Conservation (phyloP, 2,329 filamentous ascomycete species). For the Botrytis porri region DNA sequence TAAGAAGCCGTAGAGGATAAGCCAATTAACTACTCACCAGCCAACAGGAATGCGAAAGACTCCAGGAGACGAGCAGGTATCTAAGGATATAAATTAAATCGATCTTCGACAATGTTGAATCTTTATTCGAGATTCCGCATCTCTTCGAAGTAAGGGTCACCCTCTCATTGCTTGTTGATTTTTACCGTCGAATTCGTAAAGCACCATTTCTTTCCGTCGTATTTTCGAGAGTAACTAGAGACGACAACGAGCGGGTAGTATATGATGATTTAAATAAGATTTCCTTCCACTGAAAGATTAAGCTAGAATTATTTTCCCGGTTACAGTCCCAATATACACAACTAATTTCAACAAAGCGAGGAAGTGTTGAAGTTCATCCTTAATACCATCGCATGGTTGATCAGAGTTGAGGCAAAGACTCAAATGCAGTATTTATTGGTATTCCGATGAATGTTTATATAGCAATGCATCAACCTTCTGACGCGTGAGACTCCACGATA, state of each 20-base stretch:
- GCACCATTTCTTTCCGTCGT: neutral
- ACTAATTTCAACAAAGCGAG: neutral
- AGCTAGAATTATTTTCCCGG: neutral
- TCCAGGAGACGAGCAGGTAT: no score
- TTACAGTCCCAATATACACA: neutral
- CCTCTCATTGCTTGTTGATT: neutral
- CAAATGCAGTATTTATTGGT: neutral
- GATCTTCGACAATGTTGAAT: no score
- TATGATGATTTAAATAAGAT: neutral
- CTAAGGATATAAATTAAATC: no score
- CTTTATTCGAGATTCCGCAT: no score
- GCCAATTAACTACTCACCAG: no score
- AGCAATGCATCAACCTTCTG: neutral
- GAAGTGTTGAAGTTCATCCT: neutral
- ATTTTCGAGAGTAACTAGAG: neutral
- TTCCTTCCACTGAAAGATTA: neutral
- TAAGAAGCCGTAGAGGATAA: no score
- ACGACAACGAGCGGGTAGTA: neutral
- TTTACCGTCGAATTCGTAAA: neutral
- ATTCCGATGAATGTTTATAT: neutral
- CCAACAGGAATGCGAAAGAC: no score
- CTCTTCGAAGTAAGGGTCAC: neutral
- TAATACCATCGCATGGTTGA: rapidly evolving
- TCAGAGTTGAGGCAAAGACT: rapidly evolving
- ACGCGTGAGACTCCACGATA: neutral